Percentiles rank a stretch among this genome's conserved stretches.
phyloP scores from a whole-genome alignment of 768 basidiomycete genomes.

The Termitomyces sp. region DNA sequence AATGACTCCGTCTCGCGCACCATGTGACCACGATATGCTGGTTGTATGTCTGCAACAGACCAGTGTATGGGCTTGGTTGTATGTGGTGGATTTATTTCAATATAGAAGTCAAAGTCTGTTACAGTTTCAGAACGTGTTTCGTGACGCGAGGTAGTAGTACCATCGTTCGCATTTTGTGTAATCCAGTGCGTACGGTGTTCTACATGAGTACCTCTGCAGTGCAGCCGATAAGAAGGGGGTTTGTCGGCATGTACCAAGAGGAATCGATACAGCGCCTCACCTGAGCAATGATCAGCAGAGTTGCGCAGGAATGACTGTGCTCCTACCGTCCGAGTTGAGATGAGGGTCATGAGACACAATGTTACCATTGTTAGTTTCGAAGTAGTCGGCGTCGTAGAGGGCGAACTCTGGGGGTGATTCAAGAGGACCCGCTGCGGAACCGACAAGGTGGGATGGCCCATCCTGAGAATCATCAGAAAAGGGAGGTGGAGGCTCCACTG shows the following conservation, averaged over 20 bases:
- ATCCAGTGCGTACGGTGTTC: slow-evolving; percentile 42
- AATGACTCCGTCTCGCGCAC: slow-evolving; percentile 40
- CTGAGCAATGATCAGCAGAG: slow-evolving; percentile 24
- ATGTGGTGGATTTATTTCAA: slow-evolving; percentile 40
- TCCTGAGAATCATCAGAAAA: slow-evolving; percentile 2
- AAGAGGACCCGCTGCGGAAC: background rate
- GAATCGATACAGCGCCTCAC: slow-evolving; percentile 66
- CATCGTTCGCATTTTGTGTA: slow-evolving; percentile 19
- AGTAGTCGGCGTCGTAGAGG: slow-evolving; percentile 59
- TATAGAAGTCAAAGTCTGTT: slow-evolving; percentile 57
- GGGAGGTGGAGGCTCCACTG: slow-evolving; percentile 7
- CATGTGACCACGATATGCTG: slow-evolving; percentile 56
- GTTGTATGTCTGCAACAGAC: slow-evolving; percentile 50
- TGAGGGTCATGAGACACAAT: slow-evolving; percentile 68
- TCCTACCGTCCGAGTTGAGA: slow-evolving; percentile 56
- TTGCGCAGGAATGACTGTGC: slow-evolving; percentile 8
- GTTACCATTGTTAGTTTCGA: slow-evolving; percentile 37
- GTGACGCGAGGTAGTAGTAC: slow-evolving; percentile 22
- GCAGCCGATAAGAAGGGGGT: slow-evolving; percentile 37
- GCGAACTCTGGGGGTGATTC: slow-evolving; percentile 53
- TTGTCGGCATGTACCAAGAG: slow-evolving; percentile 44
- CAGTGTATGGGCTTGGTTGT: slow-evolving; percentile 38
- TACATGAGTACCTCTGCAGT: slow-evolving; percentile 43
- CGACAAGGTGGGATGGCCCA: background rate
- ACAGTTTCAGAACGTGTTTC: slow-evolving; percentile 48